Percentiles rank a stretch among this genome's conserved stretches.
phyloP scores from a whole-genome alignment of 1,284 basidiomycete genomes.

The Butyriboletus regius region DNA sequence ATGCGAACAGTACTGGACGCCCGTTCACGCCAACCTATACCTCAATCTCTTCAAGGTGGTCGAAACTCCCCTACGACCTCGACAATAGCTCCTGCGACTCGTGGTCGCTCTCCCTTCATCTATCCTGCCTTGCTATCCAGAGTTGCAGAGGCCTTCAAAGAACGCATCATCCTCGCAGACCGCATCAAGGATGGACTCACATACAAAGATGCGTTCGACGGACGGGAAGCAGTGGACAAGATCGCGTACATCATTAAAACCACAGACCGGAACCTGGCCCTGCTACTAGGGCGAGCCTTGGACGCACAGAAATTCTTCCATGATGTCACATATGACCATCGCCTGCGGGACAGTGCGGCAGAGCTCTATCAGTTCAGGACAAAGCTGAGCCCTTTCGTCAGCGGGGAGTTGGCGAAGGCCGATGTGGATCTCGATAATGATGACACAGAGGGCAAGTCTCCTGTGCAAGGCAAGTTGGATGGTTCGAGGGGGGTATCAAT shows the following conservation, averaged over 20 bases:
- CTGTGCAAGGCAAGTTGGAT: constrained; percentile 20
- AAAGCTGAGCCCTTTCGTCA: constrained; percentile 69
- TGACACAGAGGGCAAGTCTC: constrained; percentile 31
- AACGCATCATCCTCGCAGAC: constrained; percentile 71
- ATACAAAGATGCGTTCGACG: constrained; percentile 94
- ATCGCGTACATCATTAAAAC: constrained; percentile 98
- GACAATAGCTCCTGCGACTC: constrained; percentile 32
- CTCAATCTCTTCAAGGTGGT: constrained; percentile 30
- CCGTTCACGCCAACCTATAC: constrained; percentile 37
- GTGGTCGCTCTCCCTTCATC: constrained; percentile 60
- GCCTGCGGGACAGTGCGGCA: constrained; percentile 78
- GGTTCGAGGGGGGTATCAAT: constrained; percentile 22
- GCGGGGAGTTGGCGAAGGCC: constrained; percentile 54
- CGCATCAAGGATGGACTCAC: constrained; percentile 89
- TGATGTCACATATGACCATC: constrained; percentile 97
- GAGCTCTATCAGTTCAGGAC: constrained; percentile 92
- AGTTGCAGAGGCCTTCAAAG: constrained; percentile 88
- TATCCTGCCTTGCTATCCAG: constrained; percentile 92
- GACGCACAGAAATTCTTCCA: constrained; percentile 99
- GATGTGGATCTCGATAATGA: constrained; percentile 27
- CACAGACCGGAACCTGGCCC: constrained; percentile 89
- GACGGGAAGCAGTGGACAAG: constrained; percentile 91
- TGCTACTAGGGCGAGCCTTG: constrained; percentile 87
- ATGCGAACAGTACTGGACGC: constrained; percentile 34
- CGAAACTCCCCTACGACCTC: constrained; percentile 49